phyloP scores from a whole-genome alignment of 1,139 yeast species.

The Petasospora rhodanensis region DNA sequence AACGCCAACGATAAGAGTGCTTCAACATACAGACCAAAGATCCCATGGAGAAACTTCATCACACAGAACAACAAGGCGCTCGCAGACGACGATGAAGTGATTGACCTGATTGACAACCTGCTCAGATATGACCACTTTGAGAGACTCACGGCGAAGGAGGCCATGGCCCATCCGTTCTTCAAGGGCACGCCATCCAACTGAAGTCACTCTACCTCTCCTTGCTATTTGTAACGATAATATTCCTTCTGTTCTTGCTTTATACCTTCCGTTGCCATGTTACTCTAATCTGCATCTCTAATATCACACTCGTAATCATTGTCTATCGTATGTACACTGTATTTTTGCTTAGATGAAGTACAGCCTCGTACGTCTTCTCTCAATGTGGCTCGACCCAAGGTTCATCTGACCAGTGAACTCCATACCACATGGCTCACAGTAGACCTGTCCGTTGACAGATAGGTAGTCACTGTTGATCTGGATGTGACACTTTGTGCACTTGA shows the following conservation, averaged over 20 bases:
- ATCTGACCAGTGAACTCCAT: conserved; percentile 5
- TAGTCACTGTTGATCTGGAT: conserved; percentile 49
- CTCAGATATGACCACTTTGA: conserved; percentile 92
- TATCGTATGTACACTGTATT: no score
- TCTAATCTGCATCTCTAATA: no score
- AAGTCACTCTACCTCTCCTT: no score
- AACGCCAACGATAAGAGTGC: conserved; percentile 38
- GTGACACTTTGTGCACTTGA: conserved; percentile 53
- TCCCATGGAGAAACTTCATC: conserved; percentile 75
- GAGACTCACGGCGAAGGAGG: conserved; percentile 90
- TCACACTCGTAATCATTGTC: no score
- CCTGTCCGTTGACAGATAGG: conserved; percentile 44
- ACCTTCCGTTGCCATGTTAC: no score
- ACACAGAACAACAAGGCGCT: conserved; percentile 70
- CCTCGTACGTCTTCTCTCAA: conserved; percentile 23
- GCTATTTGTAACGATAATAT: no score
- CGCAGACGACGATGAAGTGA: conserved; percentile 56
- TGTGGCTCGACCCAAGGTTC: conserved; percentile 3
- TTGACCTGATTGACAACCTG: conserved; percentile 74
- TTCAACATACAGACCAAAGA: conserved; percentile 22
- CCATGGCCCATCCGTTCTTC: conserved; percentile 82
- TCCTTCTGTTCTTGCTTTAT: no score
- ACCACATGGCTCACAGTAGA: conserved; percentile 44
- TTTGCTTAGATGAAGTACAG: conserved; percentile 18
- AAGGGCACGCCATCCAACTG: no score